Evolutionary conservation across 1,284 basidiomycete species (phyloP).

Genomic region (Vanrija pseudolonga): DNA sequence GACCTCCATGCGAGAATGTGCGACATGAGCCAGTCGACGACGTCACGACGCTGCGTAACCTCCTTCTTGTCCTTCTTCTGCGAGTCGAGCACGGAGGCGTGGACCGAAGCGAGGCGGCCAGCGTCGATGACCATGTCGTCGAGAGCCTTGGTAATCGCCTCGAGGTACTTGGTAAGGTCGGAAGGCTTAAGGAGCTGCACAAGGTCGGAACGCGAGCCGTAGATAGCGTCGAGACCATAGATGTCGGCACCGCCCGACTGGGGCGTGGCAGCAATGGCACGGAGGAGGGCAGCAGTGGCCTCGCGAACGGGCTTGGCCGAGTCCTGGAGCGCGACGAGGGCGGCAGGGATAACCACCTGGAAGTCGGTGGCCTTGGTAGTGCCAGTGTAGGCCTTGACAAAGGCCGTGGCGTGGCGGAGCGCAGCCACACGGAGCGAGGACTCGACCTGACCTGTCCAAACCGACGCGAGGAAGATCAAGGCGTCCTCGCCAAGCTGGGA

Average conservation of each 20-base stretch:
- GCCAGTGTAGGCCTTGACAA: conserved; percentile 52
- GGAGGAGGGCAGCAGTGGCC: conserved; percentile 63
- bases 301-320: conserved; percentile 56
- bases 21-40: conserved; percentile 76
- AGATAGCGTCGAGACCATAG: conserved; percentile 78
- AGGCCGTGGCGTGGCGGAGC: conserved; percentile 68
- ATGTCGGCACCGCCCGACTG: conserved; percentile 52
- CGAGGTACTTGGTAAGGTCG: conserved; percentile 67
- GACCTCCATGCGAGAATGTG: conserved; percentile 67
- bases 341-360: conserved; percentile 75
- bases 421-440: conserved; percentile 60
- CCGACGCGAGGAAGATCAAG: conserved; percentile 72
- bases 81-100: conserved; percentile 44
- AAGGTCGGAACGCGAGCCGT: conserved; percentile 63
- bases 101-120: conserved; percentile 60
- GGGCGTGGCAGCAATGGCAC: conserved; percentile 35
- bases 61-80: conserved; percentile 59
- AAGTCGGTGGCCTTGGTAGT: conserved; percentile 57
- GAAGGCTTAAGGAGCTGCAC: conserved; percentile 75
- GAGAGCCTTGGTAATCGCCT: conserved; percentile 55
- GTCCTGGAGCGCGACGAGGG: conserved; percentile 66
- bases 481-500: conserved; percentile 64
- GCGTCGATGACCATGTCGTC: conserved; percentile 70
- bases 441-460: conserved; percentile 56
- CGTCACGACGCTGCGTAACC: conserved; percentile 65